Conservation (phyloP, 1,284 basidiomycete genomes). For the Melampsora larici-populina region DNA sequence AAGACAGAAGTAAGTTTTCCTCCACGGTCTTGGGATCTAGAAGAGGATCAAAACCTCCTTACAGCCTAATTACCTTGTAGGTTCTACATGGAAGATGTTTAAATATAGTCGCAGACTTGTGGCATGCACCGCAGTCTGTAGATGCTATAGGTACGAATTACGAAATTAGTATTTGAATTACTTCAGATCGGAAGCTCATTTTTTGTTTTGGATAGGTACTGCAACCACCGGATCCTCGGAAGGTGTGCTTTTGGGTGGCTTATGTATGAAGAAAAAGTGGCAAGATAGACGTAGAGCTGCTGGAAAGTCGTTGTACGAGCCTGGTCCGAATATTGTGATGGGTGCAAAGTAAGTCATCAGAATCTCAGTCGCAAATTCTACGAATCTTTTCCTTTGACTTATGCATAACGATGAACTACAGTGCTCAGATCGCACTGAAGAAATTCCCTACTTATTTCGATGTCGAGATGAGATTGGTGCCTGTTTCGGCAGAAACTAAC, state of each 20-base stretch:
- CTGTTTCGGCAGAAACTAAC: conserved; percentile 69
- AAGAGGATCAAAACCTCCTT: background rate
- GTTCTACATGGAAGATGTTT: conserved; percentile 57
- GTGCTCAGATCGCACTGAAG: conserved; percentile 73
- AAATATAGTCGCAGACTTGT: conserved; percentile 83
- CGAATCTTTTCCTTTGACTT: background rate
- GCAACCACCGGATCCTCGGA: conserved; percentile 89
- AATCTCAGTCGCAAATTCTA: background rate
- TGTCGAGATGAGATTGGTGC: conserved; percentile 74
- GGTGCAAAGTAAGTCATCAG: conserved; percentile 45
- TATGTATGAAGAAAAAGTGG: conserved; percentile 93
- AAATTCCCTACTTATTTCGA: conserved; percentile 81
- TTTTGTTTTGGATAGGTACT: too few relatives aligned
- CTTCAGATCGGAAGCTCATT: background rate
- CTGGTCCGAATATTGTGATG: conserved; percentile 62
- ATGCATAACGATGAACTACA: conserved; percentile 54
- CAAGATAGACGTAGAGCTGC: conserved; percentile 79
- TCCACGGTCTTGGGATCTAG: background rate
- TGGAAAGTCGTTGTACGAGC: conserved; percentile 80
- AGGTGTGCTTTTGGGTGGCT: conserved; percentile 76
- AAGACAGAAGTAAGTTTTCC: conserved; percentile 23
- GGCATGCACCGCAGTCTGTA: conserved; percentile 74
- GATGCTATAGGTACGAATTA: conserved; percentile 64
- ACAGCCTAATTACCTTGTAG: conserved; percentile 9
- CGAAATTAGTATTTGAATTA: too few relatives aligned